Base-by-base conservation (phyloP, 1,284 basidiomycete genomes). In the Phlebopus sp. region DNA sequence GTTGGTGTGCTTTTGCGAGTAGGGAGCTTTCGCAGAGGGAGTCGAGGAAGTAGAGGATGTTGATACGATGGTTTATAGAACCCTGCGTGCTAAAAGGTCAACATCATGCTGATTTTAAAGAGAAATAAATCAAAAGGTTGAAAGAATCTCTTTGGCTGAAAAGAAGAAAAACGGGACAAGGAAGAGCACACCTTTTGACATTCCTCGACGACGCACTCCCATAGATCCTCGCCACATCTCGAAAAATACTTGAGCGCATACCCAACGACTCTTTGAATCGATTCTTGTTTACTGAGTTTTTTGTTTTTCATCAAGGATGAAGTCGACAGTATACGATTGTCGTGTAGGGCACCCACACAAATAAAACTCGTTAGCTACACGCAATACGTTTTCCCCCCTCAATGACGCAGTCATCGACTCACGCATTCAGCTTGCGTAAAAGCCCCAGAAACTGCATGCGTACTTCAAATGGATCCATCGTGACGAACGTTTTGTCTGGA, bases 201-300 rank as follows among this genome's bases (percentile, higher is more conserved):
- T 71, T 96, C 90, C 62, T 96, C 92, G 17, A 93, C 70, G 41
- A 97, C 81, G 61, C 93, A 97, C 55, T 95, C 92, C 94, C 94
- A 97, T 4, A 98, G 70, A 64, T 97, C 93, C 57, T 96, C 90
- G 9, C 90, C 89, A 51, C 89, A 93, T 43, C 78, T 74, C 1
- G 83, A 71, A 47, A 87, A 92, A 64, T 91, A 85, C 64, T 92
- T 93, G 52, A 96, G 74, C 2, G 92, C 90, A 62, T 86, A 96
- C 2, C 79, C 76, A 21, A 96, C 91, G 27, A 92, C 86, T 65
- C 90, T 93, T 62, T 91, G 88, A 44, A 97, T 96, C 31, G 90
- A 93, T 62, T 85, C 86, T 63, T 95, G 92, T 23, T 91, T 83
- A 57, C 87, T 90, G 37, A n/a, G n/a, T n/a, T 36, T 50, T 37